Evolutionary conservation across 179 eudicot species (phyloP).

Genomic region (Gypsophila paniculata): DNA sequence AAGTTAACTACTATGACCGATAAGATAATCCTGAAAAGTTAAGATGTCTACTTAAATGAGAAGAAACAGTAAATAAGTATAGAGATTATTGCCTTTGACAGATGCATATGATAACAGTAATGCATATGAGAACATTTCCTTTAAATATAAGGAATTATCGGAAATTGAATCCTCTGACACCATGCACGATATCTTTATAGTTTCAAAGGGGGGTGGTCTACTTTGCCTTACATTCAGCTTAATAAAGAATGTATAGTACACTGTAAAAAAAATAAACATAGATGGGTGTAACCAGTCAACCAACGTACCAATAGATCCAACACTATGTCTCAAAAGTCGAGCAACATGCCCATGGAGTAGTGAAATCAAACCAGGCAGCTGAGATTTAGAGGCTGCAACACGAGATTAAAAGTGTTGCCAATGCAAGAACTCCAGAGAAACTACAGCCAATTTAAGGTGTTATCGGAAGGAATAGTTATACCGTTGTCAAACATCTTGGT

Average conservation of each 20-base stretch:
- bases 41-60: no score
- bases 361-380: conserved; percentile 67
- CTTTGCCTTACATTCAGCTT: not conserved
- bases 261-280: no score
- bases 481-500: conserved; percentile 91
- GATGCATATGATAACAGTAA: no score
- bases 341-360: conserved; percentile 89
- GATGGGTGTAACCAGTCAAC: not conserved
- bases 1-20: not conserved
- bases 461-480: conserved; percentile 25
- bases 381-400: conserved; percentile 76
- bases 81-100: not conserved
- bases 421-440: not conserved
- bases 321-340: conserved; percentile 78
- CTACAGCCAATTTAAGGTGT: not conserved
- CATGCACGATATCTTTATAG: conserved; percentile 2
- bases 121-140: not conserved
- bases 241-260: not conserved
- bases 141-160: not conserved
- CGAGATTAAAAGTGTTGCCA: not conserved
- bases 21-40: not conserved
- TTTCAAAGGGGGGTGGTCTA: not conserved
- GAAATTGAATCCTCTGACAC: not conserved
- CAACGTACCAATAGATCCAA: conserved; percentile 85
- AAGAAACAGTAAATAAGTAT: not conserved